Base-by-base conservation (phyloP, 345 rosid species). In the Draba incana region DNA sequence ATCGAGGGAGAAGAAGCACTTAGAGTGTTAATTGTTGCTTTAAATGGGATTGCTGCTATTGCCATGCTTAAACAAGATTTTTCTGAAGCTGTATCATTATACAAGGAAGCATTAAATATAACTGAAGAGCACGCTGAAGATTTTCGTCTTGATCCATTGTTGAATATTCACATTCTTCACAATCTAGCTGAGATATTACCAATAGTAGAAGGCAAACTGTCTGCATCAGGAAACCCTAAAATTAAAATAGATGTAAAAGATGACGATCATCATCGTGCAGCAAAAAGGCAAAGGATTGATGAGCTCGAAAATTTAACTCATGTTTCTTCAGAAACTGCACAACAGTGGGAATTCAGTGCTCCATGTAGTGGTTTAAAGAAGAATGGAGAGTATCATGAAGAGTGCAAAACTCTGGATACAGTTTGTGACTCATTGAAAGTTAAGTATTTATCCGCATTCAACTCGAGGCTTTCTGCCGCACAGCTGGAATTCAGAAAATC, bases 1-100 rank as follows among this genome's bases (percentile, higher is more conserved):
- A 71, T 56, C 57, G 97, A 93, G 66, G 98, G 97, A 67, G 98
- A 93, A 81, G 98, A 93, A 74, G 96, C 89, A 56, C 90, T 93
- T 11, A 80, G 98, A 84, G 79, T 78, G 81, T 61, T 85, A 51
- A 89, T 85, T 75, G 80, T 89, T 79, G 92, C 98, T 62, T 84
- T 93, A 82, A 93, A 88, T 78, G 98, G 92, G 43, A 94, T 93
- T 66, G 97, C 98, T 54, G 98, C 88, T 58, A 81, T 93, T 77
- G 86, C 92, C 69, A 81, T 93, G 76, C 86, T 93, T 72, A 82
- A 93, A 83, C 77, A 85, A 62, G 83, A 82, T 11, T 70, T 80
- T 74, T 71, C 81, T 52, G 76, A 85, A 80, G 97, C 97, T 31
- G 86, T 77, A 71, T 74, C 79, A 8, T 74, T 93, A 57, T 93